phyloP scores from a whole-genome alignment of 208 protist genomes.

The Wallacemonas sp. region DNA sequence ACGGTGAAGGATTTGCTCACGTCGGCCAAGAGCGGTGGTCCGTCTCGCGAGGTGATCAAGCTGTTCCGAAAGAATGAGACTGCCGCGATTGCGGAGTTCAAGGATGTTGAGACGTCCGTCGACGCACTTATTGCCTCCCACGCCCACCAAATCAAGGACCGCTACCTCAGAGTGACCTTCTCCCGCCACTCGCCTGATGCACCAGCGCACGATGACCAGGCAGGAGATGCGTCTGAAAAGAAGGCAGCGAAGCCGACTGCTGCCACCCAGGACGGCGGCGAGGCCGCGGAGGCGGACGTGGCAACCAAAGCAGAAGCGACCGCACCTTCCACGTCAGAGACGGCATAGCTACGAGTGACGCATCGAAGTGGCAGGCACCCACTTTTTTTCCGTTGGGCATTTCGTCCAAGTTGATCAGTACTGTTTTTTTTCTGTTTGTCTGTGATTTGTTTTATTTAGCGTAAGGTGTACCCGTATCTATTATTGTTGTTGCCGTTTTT shows the following conservation, averaged over 20 bases:
- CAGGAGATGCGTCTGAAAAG: neutral
- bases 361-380: neutral
- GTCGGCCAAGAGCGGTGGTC: constrained; percentile 25
- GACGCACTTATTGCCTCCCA: constrained; percentile 75
- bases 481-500: neutral
- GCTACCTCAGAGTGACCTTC: constrained; percentile 81
- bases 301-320: no score
- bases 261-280: no score
- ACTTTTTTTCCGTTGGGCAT: no score
- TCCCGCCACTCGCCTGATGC: constrained; percentile 76
- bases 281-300: no score
- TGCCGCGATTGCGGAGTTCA: constrained; percentile 62
- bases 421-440: no score
- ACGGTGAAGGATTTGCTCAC: constrained; percentile 59
- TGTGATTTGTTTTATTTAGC: no score
- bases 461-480: no score
- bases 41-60: constrained; percentile 22
- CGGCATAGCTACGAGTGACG: neutral
- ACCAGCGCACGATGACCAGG: constrained; percentile 19
- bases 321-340: no score
- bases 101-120: constrained; percentile 60
- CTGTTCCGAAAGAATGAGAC: constrained; percentile 65
- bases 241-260: neutral
- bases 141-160: constrained; percentile 58
- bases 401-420: no score